Percentiles rank a stretch among this genome's conserved stretches.
These are phyloP conservation scores for Ustilago curta DNA, from an alignment of 1,284 basidiomycete genomes.

Conservation along the genomic window DNA sequence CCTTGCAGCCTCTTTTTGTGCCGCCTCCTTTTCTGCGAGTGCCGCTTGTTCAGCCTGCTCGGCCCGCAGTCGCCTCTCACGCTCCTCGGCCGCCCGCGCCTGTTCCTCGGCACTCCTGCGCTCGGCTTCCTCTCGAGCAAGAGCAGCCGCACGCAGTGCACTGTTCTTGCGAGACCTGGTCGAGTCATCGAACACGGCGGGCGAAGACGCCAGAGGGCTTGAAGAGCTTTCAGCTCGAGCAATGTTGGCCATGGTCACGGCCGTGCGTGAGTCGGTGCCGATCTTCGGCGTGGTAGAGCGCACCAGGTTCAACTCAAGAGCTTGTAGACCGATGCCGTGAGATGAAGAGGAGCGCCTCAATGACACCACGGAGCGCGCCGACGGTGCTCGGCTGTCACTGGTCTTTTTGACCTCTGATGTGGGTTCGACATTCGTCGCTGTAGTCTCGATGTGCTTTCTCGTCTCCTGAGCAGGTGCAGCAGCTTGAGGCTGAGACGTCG, in stretches of 20 bases:
- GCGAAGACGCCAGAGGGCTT: slow-evolving; percentile 26
- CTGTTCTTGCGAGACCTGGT: slow-evolving; percentile 48
- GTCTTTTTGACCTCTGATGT: slow-evolving; percentile 2
- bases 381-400: slow-evolving; percentile 2
- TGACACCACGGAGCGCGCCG: slow-evolving; percentile 17
- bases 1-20: slow-evolving; percentile 12
- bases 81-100: slow-evolving; percentile 31
- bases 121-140: slow-evolving; percentile 46
- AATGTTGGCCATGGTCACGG: slow-evolving; percentile 33
- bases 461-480: not conserved
- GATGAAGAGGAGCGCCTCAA: slow-evolving; percentile 41
- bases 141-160: slow-evolving; percentile 45
- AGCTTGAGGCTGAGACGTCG: not conserved
- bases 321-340: slow-evolving; percentile 49
- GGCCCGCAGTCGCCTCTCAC: slow-evolving; percentile 16
- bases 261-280: not conserved
- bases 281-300: slow-evolving; percentile 46
- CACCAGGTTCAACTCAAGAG: slow-evolving; percentile 44
- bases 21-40: slow-evolving; percentile 30
- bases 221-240: slow-evolving; percentile 23
- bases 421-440: slow-evolving; percentile 1
- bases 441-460: not conserved
- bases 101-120: slow-evolving; percentile 36
- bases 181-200: slow-evolving; percentile 20
- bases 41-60: slow-evolving; percentile 34